Base-by-base conservation (phyloP, 2,329 filamentous ascomycete species). In the Penicillium concentricum region DNA sequence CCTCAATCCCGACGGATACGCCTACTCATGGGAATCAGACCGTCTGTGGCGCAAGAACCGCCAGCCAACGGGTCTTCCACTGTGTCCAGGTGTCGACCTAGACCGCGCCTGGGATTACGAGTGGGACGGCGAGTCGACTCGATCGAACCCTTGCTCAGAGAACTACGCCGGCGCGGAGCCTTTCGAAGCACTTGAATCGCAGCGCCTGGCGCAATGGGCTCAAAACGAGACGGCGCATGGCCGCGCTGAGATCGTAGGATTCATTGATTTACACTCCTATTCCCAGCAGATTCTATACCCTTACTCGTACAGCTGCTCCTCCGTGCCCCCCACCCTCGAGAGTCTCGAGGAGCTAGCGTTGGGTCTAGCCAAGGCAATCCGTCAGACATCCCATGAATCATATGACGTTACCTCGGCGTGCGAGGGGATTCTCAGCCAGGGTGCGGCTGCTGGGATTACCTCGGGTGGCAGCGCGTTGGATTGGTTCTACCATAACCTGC, bases 261-360 rank as follows among this genome's bases (percentile, higher is more conserved):
- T 95, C 62, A 72, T 97, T 43, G 94, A 99, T 72, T 81, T 97
- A 26, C 94, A 99, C 75, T 93, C 91, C 2, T 99, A 97, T 74
- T 95, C 91, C 0, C 92, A 99, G 76, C 90, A 97, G 74, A 88
- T 99, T 22, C 81, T 97, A 9, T 97, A 94, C 71, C 94, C 94
- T 0, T 97, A 92, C 72, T 87, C 90, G 5, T 96, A 91, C 75
- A 90, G 90, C 13, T 99, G 94, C 79, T 78, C 80, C 6, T 81
- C 84, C 5, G 80, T 87, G 28, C 93, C 94, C 13, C 92, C 93
- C 0, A 92, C 92, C 37, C 79, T 94, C 16, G 94, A 99, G 75
- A 96, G 95, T 66, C 83, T 99, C 1, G 86, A 96, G 74, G 94
- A 99, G 74, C 82, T 97, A 18, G 94, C 88, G 2, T 83, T 92